Base-by-base conservation (phyloP, 805 yeast species). In the Zygosaccharomyces lentus region DNA sequence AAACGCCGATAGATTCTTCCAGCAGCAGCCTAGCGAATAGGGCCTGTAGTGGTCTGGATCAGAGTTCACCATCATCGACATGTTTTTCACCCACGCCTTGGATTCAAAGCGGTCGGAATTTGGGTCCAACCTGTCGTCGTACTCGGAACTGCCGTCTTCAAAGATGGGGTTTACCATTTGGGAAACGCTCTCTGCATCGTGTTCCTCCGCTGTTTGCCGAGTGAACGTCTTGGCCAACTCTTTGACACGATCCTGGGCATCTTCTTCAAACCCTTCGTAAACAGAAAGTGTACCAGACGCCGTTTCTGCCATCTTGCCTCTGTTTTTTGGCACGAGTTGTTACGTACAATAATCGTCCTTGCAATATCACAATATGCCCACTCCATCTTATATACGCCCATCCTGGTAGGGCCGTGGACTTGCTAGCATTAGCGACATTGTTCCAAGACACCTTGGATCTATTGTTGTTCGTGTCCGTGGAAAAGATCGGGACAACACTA, bases 31-130 rank as follows among this genome's bases (percentile, higher is more conserved):
- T 52, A 83, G 65, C 13, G 76, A 68, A 25, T 80, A 70, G 16
- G 82, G 84, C 57, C 76, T 80, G 59, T 77, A 82, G 64, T 78
- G 78, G 19, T 81, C 86, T 0, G 78, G 77, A 54, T 83, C 84
- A 2, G 73, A 58, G 29, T 71, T 72, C 52, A 67, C 62, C 48
- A 82, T 57, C 49, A 76, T 77, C 48, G 81, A 70, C 67, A 81
- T 62, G 55, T 82, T 82, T 57, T 79, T 79, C 45, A 82, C 80
- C 89, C 89, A 82, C 45, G 74, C 76, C 56, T 74, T 77, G 43
- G 84, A 72, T 53, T 75, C 74, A 59, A 82, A 82, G 6, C 73
- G 58, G n/a, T 76, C 82, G 42, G 76, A 69, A 17, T 70, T 68
- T 1, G 89, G 89, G 57, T 83, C 79, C 54, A 83, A 67, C 42